Base-by-base conservation (phyloP, 2,329 filamentous ascomycete genomes). In the Fusarium longipes region DNA sequence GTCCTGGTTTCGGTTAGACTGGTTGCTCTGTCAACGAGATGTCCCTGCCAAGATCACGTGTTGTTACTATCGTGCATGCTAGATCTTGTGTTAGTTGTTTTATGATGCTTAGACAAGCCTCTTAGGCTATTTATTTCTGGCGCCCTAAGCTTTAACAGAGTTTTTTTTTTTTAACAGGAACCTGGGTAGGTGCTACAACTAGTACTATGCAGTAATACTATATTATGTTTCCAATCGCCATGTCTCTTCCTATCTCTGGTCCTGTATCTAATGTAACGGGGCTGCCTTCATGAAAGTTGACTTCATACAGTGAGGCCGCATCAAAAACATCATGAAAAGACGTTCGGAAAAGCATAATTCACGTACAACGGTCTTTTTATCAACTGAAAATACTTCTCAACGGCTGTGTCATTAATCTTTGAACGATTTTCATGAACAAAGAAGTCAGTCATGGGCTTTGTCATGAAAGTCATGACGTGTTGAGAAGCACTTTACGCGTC, bases 1-100 rank as follows among this genome's bases (percentile, higher is more conserved):
- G 57, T 51, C 65, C 48, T 55, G 65, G 60, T 74, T 74, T 59
- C 57, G 72, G 50, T 63, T 52, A 44, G 39, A 8, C 8, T 11
- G 11, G 77, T 79, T 79, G 76, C 74, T 51, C 70, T 76, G 77
- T 70, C 77, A 78, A 79, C 76, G 24, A 3, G 10, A 1, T 10
- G 9, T 11, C 17, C 6, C 11, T 39, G 11, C 17, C 8, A 9
- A 8, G 14, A 38, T 68, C 68, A 73, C 65, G 70, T 68, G 59
- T 15, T 17, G 57, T 29, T 33, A 47, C 56, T 33, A 39, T 62
- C 27, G 27, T 27, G 11, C 27, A 27, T 8, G 5, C 8, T 10
- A 27, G 27, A n/a, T n/a, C n/a, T n/a, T n/a, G n/a, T n/a, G n/a
- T n/a, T n/a, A n/a, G n/a, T n/a, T n/a, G n/a, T n/a, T n/a, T n/a